A percentile compares a stretch with the other conserved stretches of the same genome.
These are phyloP conservation scores for Camellia sinensis DNA, from an alignment of 148 eudicot genomes.

Conservation along the genomic window DNA sequence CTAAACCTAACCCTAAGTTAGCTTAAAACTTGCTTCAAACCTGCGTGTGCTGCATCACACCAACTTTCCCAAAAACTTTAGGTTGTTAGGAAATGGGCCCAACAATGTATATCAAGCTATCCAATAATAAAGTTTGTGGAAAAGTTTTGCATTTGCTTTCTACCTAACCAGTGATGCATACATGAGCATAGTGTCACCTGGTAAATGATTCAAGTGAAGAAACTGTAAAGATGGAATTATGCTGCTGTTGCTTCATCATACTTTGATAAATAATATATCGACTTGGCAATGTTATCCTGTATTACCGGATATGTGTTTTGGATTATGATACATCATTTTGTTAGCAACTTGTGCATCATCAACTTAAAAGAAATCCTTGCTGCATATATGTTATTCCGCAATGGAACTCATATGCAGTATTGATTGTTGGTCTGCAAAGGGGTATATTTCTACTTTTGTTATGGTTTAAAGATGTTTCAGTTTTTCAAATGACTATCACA, in stretches of 20 bases:
- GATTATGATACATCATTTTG: neutral
- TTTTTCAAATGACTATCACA: neutral
- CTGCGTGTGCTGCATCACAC: no score
- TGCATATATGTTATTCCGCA: neutral
- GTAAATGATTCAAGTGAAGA: neutral
- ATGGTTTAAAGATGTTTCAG: neutral
- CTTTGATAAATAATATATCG: neutral
- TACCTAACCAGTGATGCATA: neutral
- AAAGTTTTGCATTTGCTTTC: neutral
- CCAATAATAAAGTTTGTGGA: neutral
- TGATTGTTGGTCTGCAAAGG: neutral
- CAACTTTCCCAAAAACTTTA: no score
- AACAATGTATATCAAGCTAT: no score
- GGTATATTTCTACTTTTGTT: neutral
- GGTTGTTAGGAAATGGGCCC: no score
- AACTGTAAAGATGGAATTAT: neutral
- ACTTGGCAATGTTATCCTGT: neutral
- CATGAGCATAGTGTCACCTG: neutral
- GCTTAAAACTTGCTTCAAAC: no score
- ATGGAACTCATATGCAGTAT: neutral
- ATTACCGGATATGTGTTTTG: neutral
- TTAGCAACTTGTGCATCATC: neutral
- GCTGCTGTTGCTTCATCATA: neutral
- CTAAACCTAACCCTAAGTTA: no score
- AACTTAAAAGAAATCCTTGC: neutral